Evolutionary conservation across 176 grass and related monocot species (phyloP), one percentile per base, ranked within the genome.

Genomic region (Carex littledalei): DNA sequence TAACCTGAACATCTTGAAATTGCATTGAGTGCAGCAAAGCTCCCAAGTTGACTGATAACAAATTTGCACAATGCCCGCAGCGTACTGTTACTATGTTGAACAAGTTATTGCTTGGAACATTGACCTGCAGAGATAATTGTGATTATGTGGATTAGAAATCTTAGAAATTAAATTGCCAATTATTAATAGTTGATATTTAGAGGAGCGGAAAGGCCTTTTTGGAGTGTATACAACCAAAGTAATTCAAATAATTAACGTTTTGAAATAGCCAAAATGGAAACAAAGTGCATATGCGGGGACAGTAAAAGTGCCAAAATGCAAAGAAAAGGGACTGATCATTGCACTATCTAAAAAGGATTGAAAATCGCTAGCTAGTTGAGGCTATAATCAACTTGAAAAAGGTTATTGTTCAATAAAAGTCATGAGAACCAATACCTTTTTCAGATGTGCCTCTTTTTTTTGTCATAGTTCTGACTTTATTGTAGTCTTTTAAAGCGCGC

Each of bases 61-160:
- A 18, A 87, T 90, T 90, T 35, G 85, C 80, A 43, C 88, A 90
- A 72, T 90, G 88, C 29, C 88, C 88, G 18, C 88, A 90, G 45
- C 85, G 68, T 49, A 90, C 88, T n/a, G 88, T 86, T 52, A 90
- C 85, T 21, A 90, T 87, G 80, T 73, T 87, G 85, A 87, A 79
- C 45, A 87, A 35, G 15, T 76, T 87, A 63, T 79, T 84, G 80
- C 41, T 47, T 39, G 88, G 88, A 26, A 90, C 88, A 64, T 58
- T 84, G 32, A 90, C 88, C 88, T 90, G 79, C 29, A 86, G 18
- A 67, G 24, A 83, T 22, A 52, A 22, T 52, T 64, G 4, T 32
- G 41, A 65, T 53, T 67, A 50, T 66, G 16, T 45, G 3, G 1
- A 53, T 83, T 54, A 83, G 8, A 67, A 63, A 55, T 13, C 2